These are phyloP conservation scores for Phytophthora citricola DNA, from an alignment of 352 stramenopile species.

Conservation along the genomic window DNA sequence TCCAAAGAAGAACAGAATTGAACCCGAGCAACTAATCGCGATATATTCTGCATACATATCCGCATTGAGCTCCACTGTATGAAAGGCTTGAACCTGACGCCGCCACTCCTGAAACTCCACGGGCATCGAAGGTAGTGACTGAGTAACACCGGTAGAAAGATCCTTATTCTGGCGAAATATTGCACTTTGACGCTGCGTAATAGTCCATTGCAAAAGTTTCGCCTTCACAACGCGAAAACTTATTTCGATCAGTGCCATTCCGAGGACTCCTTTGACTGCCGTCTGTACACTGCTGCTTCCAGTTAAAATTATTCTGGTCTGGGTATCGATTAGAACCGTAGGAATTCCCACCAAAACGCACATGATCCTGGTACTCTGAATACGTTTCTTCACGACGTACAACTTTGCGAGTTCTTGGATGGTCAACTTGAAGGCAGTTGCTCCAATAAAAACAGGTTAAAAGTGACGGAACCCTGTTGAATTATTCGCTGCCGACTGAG, in stretches of 20 bases:
- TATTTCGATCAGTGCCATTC: slow-evolving; percentile 42
- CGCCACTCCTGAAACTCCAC: slow-evolving; percentile 15
- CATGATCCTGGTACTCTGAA: slow-evolving; percentile 30
- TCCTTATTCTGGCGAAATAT: neutral
- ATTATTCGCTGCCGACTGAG: slow-evolving; percentile 13
- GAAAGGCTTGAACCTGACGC: slow-evolving; percentile 26
- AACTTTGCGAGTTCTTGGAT: slow-evolving; percentile 41
- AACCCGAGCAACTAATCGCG: slow-evolving; percentile 38
- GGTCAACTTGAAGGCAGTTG: slow-evolving; percentile 31
- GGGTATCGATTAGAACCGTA: slow-evolving; percentile 52
- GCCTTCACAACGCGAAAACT: slow-evolving; percentile 29
- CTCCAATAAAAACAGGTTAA: slow-evolving; percentile 1
- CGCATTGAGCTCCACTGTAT: slow-evolving; percentile 36
- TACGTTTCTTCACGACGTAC: slow-evolving; percentile 20
- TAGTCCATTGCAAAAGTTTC: neutral
- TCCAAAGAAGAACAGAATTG: slow-evolving; percentile 39
- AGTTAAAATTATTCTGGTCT: slow-evolving; percentile 41
- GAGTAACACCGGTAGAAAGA: neutral
- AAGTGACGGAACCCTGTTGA: neutral
- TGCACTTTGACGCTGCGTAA: slow-evolving; percentile 7
- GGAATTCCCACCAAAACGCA: slow-evolving; percentile 42
- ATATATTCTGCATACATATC: slow-evolving; percentile 58
- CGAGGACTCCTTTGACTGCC: slow-evolving; percentile 21
- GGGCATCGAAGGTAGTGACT: neutral
- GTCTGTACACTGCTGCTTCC: slow-evolving; percentile 20